Conservation (phyloP, 306 rosid species). For the Hippophae rhamnoides region DNA sequence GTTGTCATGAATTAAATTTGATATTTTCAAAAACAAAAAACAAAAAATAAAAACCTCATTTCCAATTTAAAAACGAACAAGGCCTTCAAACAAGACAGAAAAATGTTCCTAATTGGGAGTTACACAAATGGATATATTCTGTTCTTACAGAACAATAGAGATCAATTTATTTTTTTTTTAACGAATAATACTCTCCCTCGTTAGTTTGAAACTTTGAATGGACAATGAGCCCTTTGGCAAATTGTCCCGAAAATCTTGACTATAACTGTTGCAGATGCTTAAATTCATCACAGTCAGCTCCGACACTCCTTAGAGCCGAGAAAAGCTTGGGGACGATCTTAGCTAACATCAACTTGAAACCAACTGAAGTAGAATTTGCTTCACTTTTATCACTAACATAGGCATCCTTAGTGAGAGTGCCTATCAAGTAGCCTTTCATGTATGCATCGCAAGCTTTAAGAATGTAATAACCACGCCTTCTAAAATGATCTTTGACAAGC, state of each 20-base stretch:
- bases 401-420: conserved; percentile 66
- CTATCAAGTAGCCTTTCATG: conserved; percentile 84
- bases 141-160: conserved; percentile 11
- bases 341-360: conserved; percentile 89
- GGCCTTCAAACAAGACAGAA: conserved; percentile 19
- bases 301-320: conserved; percentile 49
- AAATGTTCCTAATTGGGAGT: conserved; percentile 14
- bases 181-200: conserved; percentile 13
- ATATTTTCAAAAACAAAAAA: too few relatives aligned
- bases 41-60: conserved; percentile 11
- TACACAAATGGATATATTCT: conserved; percentile 7
- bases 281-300: conserved; percentile 79
- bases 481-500: conserved; percentile 73
- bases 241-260: conserved; percentile 11
- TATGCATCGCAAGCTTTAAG: conserved; percentile 93
- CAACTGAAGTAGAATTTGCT: conserved; percentile 74
- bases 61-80: conserved; percentile 18
- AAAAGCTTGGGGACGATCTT: conserved; percentile 82
- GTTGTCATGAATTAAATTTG: too few relatives aligned
- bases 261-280: conserved; percentile 65
- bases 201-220: conserved; percentile 21
- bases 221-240: conserved; percentile 12
- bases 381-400: conserved; percentile 43
- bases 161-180: conserved; percentile 21
- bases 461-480: conserved; percentile 75